Conservation (phyloP, 2,329 filamentous ascomycete genomes). For the Sarocladium oryzae region DNA sequence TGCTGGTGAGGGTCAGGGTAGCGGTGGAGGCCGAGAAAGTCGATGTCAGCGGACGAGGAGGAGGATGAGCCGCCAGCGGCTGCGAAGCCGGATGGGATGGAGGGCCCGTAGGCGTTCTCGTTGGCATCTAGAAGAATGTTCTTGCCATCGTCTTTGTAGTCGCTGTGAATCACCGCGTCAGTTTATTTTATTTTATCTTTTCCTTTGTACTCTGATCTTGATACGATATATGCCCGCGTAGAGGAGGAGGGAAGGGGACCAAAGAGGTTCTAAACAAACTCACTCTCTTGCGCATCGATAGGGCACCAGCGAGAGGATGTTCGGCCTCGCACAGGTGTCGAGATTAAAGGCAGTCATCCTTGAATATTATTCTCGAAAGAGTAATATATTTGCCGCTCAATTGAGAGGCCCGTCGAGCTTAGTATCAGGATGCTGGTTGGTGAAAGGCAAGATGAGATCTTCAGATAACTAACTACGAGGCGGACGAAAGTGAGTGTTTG, state of each 20-base stretch:
- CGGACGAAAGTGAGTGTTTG: too few species aligned
- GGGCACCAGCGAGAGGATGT: conserved; percentile 69
- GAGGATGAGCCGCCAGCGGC: too few species aligned
- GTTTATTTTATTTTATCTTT: too few species aligned
- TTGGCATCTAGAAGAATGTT: conserved; percentile 97
- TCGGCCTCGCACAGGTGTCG: conserved; percentile 66
- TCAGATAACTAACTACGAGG: too few species aligned
- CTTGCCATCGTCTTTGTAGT: conserved; percentile 97
- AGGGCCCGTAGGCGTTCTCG: conserved; percentile 91
- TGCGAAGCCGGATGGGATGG: conserved; percentile 51
- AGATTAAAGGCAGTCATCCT: conserved; percentile 64
- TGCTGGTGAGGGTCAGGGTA: conserved; percentile 96
- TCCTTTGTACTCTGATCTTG: too few species aligned
- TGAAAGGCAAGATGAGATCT: too few species aligned
- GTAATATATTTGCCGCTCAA: not conserved
- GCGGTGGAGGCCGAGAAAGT: conserved; percentile 78
- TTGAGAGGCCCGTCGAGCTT: not conserved
- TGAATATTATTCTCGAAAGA: conserved; percentile 9
- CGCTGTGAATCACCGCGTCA: conserved; percentile 52
- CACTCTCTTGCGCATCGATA: conserved; percentile 80
- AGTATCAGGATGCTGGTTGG: too few species aligned
- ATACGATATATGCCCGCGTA: too few species aligned
- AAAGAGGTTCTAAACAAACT: conserved; percentile 30
- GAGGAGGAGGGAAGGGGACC: conserved; percentile 1
- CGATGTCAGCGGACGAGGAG: conserved; percentile 42